Percentiles rank a stretch among this genome's conserved stretches.
These are phyloP conservation scores for Botryococcus braunii DNA, from an alignment of 163 green algal genomes.

Conservation along the genomic window DNA sequence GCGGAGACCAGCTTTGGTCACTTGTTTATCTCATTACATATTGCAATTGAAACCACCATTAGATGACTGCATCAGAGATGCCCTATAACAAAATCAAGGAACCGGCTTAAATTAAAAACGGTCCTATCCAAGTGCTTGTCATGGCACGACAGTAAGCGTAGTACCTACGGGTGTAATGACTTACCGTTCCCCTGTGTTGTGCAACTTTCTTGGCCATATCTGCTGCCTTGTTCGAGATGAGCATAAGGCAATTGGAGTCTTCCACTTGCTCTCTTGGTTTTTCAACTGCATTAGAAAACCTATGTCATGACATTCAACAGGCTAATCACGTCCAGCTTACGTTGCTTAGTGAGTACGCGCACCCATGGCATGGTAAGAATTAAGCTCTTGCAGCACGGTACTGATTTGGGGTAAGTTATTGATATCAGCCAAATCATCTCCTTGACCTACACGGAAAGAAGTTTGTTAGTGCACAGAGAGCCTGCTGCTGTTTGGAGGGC, in stretches of 20 bases:
- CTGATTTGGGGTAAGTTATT: too few species aligned
- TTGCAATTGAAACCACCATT: not conserved
- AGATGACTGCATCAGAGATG: not conserved
- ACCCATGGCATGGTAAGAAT: too few species aligned
- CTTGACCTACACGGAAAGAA: too few species aligned
- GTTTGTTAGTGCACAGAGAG: too few species aligned
- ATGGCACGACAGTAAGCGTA: not conserved
- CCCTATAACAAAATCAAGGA: not conserved
- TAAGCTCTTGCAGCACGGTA: too few species aligned
- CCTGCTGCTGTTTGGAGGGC: too few species aligned
- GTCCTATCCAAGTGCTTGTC: not conserved
- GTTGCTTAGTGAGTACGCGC: too few species aligned
- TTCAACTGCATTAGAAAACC: not conserved
- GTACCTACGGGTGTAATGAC: too few species aligned
- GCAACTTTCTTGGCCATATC: not conserved
- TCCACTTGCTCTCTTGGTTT: not conserved
- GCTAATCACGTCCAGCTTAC: too few species aligned
- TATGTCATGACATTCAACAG: too few species aligned
- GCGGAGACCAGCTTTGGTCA: not conserved
- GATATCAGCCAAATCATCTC: too few species aligned
- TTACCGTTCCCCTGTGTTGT: too few species aligned
- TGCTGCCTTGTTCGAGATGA: conserved; percentile 4
- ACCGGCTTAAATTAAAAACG: not conserved
- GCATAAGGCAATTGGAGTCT: not conserved
- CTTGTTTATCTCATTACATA: not conserved